Percentiles rank a stretch among this genome's conserved stretches.
Evolutionary conservation across 1,284 basidiomycete genomes (phyloP).

Genomic region (Cystodermella granulosa): DNA sequence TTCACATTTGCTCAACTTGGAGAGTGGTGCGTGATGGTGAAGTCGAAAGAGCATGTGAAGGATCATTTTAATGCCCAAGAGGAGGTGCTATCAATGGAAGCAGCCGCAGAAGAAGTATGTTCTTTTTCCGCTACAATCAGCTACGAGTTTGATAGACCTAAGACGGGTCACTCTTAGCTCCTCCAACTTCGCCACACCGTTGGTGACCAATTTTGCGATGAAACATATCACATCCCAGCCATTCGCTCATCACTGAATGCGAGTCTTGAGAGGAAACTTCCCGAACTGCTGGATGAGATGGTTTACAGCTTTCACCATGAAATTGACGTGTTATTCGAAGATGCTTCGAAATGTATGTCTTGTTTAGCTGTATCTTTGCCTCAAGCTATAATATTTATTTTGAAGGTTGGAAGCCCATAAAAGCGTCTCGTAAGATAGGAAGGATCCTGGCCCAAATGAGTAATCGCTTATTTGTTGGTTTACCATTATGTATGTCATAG

Average conservation of each 20-base stretch:
- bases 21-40: not conserved
- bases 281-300: not conserved
- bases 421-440: not conserved
- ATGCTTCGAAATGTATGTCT: not conserved
- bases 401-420: not conserved
- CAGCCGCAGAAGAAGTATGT: not conserved
- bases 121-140: no score
- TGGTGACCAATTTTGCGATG: not conserved
- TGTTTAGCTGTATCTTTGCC: not conserved
- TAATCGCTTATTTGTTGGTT: not conserved
- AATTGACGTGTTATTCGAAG: no score
- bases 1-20: slow-evolving; percentile 1
- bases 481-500: not conserved
- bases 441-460: not conserved
- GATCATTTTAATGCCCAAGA: not conserved
- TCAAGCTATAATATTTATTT: not conserved
- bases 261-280: not conserved
- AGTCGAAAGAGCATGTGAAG: not conserved
- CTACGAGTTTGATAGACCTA: not conserved
- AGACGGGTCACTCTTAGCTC: not conserved
- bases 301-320: not conserved
- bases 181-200: not conserved
- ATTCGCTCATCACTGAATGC: not conserved
- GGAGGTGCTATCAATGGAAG: not conserved
- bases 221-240: not conserved